Evolutionary conservation across 1,284 basidiomycete genomes (phyloP).

Genomic region (Microbotryum violaceum): DNA sequence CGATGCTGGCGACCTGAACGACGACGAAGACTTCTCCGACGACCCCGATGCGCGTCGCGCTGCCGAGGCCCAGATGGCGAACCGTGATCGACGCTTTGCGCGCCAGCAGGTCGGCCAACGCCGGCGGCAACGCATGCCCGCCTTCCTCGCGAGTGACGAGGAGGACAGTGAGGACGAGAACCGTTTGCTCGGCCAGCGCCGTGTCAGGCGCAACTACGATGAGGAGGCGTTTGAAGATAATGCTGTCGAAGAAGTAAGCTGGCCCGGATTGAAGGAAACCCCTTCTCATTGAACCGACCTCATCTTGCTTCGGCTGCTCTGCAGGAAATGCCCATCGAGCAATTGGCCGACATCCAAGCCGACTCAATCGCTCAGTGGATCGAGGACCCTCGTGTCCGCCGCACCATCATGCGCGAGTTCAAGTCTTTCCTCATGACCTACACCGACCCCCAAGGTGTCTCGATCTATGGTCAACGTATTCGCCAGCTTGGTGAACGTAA

Average conservation of each 20-base stretch:
- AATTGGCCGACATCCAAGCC: conserved; percentile 94
- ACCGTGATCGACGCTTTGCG: conserved; percentile 71
- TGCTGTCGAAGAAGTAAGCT: conserved; percentile 45
- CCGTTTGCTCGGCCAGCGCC: conserved; percentile 38
- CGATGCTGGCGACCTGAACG: conserved; percentile 78
- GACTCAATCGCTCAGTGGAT: conserved; percentile 98
- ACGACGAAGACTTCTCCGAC: conserved; percentile 61
- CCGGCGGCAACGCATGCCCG: conserved; percentile 41
- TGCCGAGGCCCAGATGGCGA: conserved; percentile 80
- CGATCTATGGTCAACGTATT: conserved; percentile 91
- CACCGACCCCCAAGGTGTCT: conserved; percentile 80
- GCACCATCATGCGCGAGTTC: conserved; percentile 87
- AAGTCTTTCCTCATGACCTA: conserved; percentile 93
- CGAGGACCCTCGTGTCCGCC: conserved; percentile 77
- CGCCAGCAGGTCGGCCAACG: conserved; percentile 50
- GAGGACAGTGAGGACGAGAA: conserved; percentile 44
- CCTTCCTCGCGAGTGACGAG: conserved; percentile 49
- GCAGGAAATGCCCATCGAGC: conserved; percentile 90
- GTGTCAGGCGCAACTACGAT: conserved; percentile 44
- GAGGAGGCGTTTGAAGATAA: conserved; percentile 54
- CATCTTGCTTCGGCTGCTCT: not conserved
- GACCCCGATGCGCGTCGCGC: conserved; percentile 69
- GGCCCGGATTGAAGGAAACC: not conserved
- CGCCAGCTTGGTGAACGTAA: conserved; percentile 87
- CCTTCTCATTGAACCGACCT: not conserved